Base-by-base conservation (phyloP, 2,329 filamentous ascomycete species). In the Colletotrichum cereale region DNA sequence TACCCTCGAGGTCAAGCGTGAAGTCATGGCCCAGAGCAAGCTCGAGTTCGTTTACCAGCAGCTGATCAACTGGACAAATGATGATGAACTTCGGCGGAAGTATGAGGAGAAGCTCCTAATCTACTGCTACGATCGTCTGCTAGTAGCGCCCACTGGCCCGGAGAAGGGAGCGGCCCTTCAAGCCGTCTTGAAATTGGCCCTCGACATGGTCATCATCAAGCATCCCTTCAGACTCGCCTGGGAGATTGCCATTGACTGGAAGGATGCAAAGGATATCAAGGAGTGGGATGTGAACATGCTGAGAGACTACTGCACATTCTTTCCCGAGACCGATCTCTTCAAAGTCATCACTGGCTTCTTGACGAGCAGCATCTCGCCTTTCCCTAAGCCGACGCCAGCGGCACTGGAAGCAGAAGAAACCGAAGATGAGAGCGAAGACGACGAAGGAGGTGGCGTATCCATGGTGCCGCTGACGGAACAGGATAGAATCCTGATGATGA, bases 141-240 rank as follows among this genome's bases (percentile, higher is more conserved):
- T 92, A 11, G 91, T 93, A 36, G 85, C 94, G 21, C 89, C 91
- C 3, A 72, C 86, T 1, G 90, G 91, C 4, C 80, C 83, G 3
- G 84, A 90, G 69, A 98, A 98, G 81, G 78, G 83, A 1, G 81
- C 85, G 24, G 95, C 97, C 80, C 88, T 93, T 34, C 84, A 90
- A 44, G 91, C 92, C 74, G 92, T 97, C 0, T 82, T 92, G 76
- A 91, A 92, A 71, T 84, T 96, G 63, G 95, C 96, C 0, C 90
- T 91, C 73, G 96, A 96, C 73, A 97, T 99, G 93, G 96, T 99
- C 72, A 93, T 97, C 71, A 96, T 99, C 79, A 95, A 96, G 76
- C 95, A 98, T 76, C 93, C 94, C 0, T 97, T 92, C 82, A 90
- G 92, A 74, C 86, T 97, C 21, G 96, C 96, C 0, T 99, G 97